Base-by-base conservation (phyloP, 306 rosid genomes). In the Vicia sativa region DNA sequence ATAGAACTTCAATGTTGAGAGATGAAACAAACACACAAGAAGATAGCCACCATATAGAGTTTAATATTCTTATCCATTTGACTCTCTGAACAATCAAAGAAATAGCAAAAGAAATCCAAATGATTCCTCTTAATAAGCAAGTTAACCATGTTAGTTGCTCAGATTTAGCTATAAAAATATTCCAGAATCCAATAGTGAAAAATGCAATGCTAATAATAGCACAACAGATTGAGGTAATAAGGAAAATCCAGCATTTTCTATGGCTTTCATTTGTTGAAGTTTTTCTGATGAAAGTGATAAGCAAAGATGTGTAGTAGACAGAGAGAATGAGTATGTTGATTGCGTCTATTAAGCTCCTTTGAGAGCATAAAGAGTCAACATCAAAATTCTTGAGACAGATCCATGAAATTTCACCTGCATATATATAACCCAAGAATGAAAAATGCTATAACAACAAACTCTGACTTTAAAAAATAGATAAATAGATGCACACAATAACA, bases 21-120 rank as follows among this genome's bases (percentile, higher is more conserved):
- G 74, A 71, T 18, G 92, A 80, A 61, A 82, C 71, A 15, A 84
- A 43, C n/a, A 35, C 6, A 70, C 83, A 84, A 2, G 73, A 80
- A 67, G 55, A 69, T n/a, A 49, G 0, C 96, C 96, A 89, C 96
- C 96, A 89, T 48, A 82, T n/a, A 54, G 80, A 74, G 54, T 70
- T 86, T 5, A 80, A 62, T 60, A 70, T 12, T 56, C 28, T 77
- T 8, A 80, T 73, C 80, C 81, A 74, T 68, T 72, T 80, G 18
- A 78, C 39, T 59, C 74, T 69, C 68, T 82, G 82, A 63, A 76
- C 62, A 76, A 71, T 77, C 87, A 88, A 76, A 3, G 95, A 86
- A 53, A 72, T 25, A 26, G 87, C 3, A 6, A 74, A 67, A 56
- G 85, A 84, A 68, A 79, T 68, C 95, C 91, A 88, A 62, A 86